Conservation (phyloP, 2,329 filamentous ascomycete genomes). For the Ophiostoma ulmi region DNA sequence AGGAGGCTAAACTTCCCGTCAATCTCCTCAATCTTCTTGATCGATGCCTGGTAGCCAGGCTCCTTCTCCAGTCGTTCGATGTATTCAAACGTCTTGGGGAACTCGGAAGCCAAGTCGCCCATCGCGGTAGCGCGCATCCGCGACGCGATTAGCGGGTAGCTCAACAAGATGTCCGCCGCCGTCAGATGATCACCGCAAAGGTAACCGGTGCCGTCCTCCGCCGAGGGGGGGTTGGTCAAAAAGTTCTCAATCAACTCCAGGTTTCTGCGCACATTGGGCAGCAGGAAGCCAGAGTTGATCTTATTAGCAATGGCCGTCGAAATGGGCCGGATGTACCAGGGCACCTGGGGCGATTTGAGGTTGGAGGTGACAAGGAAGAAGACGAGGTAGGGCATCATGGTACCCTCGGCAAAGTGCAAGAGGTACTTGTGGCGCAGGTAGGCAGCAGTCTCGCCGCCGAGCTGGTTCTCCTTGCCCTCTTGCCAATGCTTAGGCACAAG, state of each 20-base stretch:
- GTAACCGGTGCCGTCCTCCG: slow-evolving; percentile 39
- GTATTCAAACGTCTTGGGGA: slow-evolving; percentile 46
- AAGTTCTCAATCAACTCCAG: slow-evolving; percentile 48
- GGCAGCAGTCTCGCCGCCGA: slow-evolving; percentile 57
- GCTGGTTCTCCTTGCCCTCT: slow-evolving; percentile 52
- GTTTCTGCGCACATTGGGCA: slow-evolving; percentile 46
- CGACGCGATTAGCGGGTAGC: slow-evolving; percentile 47
- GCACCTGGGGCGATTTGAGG: slow-evolving; percentile 44
- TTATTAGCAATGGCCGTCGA: slow-evolving; percentile 44
- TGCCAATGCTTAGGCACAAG: slow-evolving; percentile 52
- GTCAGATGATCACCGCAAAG: slow-evolving; percentile 48
- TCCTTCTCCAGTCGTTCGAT: slow-evolving; percentile 42
- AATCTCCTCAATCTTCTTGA: slow-evolving; percentile 47
- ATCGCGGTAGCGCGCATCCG: slow-evolving; percentile 39
- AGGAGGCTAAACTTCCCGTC: slow-evolving; percentile 38
- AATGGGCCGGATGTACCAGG: slow-evolving; percentile 51
- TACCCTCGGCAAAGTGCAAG: slow-evolving; percentile 83
- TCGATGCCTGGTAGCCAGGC: slow-evolving; percentile 45
- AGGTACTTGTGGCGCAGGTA: slow-evolving; percentile 60
- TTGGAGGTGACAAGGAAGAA: slow-evolving; percentile 55
- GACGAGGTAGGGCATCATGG: slow-evolving; percentile 67
- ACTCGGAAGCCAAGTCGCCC: slow-evolving; percentile 33
- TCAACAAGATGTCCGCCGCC: slow-evolving; percentile 46
- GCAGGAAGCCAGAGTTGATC: slow-evolving; percentile 40
- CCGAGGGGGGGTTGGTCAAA: slow-evolving; percentile 41